Conservation (phyloP, 2,329 filamentous ascomycete species). For the Tolypocladium inflatum region DNA sequence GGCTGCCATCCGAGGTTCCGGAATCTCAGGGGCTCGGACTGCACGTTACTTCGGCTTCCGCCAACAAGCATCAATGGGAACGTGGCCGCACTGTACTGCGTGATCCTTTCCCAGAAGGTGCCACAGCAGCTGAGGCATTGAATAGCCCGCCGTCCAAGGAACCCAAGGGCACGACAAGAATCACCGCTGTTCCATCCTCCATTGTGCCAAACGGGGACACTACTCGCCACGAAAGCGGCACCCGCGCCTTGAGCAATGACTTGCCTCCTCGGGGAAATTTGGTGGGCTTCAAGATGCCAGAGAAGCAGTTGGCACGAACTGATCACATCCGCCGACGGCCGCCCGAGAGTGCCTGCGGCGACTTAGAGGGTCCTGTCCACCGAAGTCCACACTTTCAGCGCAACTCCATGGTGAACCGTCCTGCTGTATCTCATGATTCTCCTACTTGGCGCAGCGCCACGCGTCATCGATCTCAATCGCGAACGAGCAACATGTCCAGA, state of each 20-base stretch:
- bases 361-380: conserved; percentile 18
- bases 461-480: conserved; percentile 14
- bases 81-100: background rate
- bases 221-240: background rate
- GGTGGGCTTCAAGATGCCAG: background rate
- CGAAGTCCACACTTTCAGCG: conserved; percentile 8
- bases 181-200: background rate
- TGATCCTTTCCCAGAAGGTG: background rate
- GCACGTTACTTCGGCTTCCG: background rate
- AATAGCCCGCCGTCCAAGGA: background rate
- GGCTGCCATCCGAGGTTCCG: background rate
- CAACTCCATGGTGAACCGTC: background rate
- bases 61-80: background rate
- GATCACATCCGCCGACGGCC: conserved; percentile 1
- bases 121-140: background rate
- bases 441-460: background rate
- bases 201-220: background rate
- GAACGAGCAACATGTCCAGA: conserved; percentile 22
- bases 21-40: background rate
- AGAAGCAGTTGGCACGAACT: background rate
- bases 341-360: conserved; percentile 18
- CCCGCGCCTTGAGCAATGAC: too few relatives aligned
- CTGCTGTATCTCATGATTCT: background rate
- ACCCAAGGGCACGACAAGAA: background rate
- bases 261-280: background rate